A percentile compares a stretch with the other conserved stretches of the same genome.
Conservation (phyloP, 2,329 filamentous ascomycete genomes). For the Elsinoe ampelina region DNA sequence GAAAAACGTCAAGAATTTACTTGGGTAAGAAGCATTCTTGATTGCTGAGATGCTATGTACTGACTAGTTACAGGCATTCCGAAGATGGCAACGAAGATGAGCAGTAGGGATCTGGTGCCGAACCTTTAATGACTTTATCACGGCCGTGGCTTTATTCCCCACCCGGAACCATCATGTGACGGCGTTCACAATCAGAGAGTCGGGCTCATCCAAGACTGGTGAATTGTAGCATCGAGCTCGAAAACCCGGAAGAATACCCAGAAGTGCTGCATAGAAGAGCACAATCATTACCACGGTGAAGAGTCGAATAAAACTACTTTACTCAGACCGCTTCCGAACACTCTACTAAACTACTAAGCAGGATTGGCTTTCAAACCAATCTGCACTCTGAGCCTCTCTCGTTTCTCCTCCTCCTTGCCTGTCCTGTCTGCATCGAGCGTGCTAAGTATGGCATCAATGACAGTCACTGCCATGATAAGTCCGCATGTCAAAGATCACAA, state of each 20-base stretch:
- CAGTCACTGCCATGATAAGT: constrained; percentile 18
- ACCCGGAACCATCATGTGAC: background rate
- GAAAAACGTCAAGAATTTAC: constrained; percentile 79
- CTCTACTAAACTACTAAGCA: too few species aligned
- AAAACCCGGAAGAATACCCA: background rate
- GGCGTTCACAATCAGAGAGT: background rate
- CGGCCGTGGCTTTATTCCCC: background rate
- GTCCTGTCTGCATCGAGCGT: constrained; percentile 24
- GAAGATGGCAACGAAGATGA: constrained; percentile 32
- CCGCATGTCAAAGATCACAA: background rate
- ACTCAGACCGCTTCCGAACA: background rate
- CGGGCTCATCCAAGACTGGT: background rate
- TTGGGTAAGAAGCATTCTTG: constrained; percentile 51
- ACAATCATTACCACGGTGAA: background rate
- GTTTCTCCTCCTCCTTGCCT: constrained; percentile 24
- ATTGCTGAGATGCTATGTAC: background rate
- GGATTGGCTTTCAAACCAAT: constrained; percentile 26
- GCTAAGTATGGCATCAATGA: constrained; percentile 24
- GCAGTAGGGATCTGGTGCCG: background rate
- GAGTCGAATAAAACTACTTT: background rate
- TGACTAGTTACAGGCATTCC: constrained; percentile 28
- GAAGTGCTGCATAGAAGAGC: background rate
- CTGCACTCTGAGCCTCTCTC: constrained; percentile 24
- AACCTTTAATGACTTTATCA: background rate
- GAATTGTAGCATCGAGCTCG: background rate